Base-by-base conservation (phyloP, 169 alveolate genomes). In the Plasmodium chabaudi region DNA sequence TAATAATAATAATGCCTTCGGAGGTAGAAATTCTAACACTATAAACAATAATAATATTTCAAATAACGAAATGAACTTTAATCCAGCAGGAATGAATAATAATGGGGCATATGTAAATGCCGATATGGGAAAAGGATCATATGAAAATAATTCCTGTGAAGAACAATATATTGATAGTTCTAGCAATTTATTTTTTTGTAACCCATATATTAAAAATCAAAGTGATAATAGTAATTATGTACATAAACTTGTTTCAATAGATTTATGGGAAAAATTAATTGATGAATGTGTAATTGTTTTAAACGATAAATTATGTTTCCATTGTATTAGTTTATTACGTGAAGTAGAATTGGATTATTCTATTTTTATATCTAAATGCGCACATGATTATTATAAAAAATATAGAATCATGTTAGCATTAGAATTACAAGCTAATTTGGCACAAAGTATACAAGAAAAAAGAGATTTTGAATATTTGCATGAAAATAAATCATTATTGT, bases 361-460 rank as follows among this genome's bases (percentile, higher is more conserved):
- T 2, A 72, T 87, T 44, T 87, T 87, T 70, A 87, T 87, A 21
- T 87, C 92, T 2, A 87, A 87, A 51, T 63, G 88, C 53, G 92
- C 92, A 13, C 88, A 72, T 87, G 87, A 72, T 87, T 87, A 87
- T 69, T 87, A 72, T 27, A 87, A 87, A 61, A 87, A 70, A 27
- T 73, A 87, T 44, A 15, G 92, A 51, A 87, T 87, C 59, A 72
- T 87, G 92, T 44, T 87, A 70, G 92, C 92, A 15, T 23, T 87
- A 39, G 92, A 87, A 13, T 69, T 72, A 53, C 87, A 87, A 72
- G 92, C 92, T 13, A 73, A 73, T 53, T 27, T 87, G 51, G 51
- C 88, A 55, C 88, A 87, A 69, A 89, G 86, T 69, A 67, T 88
- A 51, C 91, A 75, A 88, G 86, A 72, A 79, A 59, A 87, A 70